Evolutionary conservation across 148 eudicot genomes (phyloP).

Genomic region (Cornus controversa): DNA sequence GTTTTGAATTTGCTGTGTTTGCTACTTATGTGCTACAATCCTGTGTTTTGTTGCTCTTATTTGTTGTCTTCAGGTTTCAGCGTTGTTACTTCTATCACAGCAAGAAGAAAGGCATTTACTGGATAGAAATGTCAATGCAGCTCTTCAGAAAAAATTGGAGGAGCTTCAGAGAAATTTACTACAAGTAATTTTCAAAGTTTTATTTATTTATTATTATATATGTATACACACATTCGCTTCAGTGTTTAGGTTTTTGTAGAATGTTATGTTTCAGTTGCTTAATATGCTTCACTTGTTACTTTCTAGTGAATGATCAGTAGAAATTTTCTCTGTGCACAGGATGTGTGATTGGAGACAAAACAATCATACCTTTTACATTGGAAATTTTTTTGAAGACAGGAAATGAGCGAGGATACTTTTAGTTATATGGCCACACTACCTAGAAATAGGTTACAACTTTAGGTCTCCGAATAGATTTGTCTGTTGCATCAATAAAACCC

Average conservation of each 20-base stretch:
- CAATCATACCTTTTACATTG: background rate
- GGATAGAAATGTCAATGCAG: constrained; percentile 70
- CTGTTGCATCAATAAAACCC: background rate
- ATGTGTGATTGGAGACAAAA: background rate
- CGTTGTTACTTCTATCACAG: constrained; percentile 81
- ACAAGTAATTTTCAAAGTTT: constrained; percentile 46
- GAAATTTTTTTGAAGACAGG: background rate
- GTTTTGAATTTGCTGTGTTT: background rate
- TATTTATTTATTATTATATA: background rate
- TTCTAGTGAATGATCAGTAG: background rate
- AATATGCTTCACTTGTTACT: background rate
- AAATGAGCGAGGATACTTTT: background rate
- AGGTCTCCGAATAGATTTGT: background rate
- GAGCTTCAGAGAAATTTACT: constrained; percentile 82
- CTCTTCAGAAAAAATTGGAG: constrained; percentile 71
- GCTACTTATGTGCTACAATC: constrained; percentile 3
- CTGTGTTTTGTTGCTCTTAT: background rate
- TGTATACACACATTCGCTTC: no score
- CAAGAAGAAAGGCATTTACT: constrained; percentile 86
- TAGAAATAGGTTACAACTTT: background rate
- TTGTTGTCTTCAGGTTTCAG: constrained; percentile 59
- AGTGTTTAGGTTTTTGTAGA: background rate
- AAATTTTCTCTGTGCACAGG: background rate
- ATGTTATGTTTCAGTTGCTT: background rate
- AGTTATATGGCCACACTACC: background rate